These are phyloP conservation scores for Plasmodium vivax DNA, from an alignment of 169 alveolate genomes.

Conservation along the genomic window DNA sequence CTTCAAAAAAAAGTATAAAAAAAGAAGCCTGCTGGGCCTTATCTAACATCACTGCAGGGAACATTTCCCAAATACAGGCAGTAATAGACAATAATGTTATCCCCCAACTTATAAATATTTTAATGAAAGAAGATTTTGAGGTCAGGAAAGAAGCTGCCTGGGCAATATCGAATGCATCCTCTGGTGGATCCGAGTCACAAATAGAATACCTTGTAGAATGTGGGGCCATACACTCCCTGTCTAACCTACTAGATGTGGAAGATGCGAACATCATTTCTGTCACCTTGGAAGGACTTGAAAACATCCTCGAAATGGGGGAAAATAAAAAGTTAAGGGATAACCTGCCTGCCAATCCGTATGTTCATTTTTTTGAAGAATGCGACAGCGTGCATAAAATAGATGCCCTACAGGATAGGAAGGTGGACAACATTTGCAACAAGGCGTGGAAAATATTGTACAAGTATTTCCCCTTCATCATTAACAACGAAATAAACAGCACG, in stretches of 20 bases:
- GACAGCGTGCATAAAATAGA: constrained; percentile 83
- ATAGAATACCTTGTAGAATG: constrained; percentile 91
- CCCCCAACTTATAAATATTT: constrained; percentile 88
- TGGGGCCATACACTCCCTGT: constrained; percentile 93
- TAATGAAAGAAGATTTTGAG: constrained; percentile 93
- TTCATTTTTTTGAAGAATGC: constrained; percentile 86
- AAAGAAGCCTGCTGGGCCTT: constrained; percentile 99
- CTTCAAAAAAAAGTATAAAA: constrained; percentile 92
- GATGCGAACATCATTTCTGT: constrained; percentile 94
- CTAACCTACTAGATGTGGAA: constrained; percentile 87
- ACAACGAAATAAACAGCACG: constrained; percentile 74
- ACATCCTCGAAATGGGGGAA: constrained; percentile 92
- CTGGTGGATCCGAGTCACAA: constrained; percentile 91
- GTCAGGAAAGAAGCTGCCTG: constrained; percentile 98
- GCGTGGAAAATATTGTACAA: constrained; percentile 82
- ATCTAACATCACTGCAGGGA: constrained; percentile 97
- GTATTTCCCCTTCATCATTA: constrained; percentile 82
- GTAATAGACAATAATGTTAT: constrained; percentile 88
- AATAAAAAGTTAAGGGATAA: constrained; percentile 83
- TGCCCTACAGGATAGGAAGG: constrained; percentile 83
- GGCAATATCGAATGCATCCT: constrained; percentile 97
- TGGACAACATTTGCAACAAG: constrained; percentile 80
- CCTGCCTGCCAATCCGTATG: constrained; percentile 89
- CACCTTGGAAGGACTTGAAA: constrained; percentile 93
- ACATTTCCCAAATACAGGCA: constrained; percentile 92